phyloP scores from a whole-genome alignment of 2,329 filamentous ascomycete species.

The Beauveria australis region DNA sequence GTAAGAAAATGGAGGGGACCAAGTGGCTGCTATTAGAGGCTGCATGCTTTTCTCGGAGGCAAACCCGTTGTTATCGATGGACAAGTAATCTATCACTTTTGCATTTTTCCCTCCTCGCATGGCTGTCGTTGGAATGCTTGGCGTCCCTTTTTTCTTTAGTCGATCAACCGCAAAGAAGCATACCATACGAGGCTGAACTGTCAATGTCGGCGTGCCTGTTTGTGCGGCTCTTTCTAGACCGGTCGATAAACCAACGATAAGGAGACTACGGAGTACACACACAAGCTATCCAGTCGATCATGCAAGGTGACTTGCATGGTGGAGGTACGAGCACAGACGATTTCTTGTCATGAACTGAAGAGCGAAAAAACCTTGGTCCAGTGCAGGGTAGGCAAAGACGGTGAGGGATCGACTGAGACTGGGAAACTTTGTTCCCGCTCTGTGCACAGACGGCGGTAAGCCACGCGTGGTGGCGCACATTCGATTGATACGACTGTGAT shows the following conservation, averaged over 20 bases:
- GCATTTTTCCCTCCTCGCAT: background rate
- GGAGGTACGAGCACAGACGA: slow-evolving; percentile 1
- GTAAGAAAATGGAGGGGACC: background rate
- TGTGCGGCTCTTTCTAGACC: slow-evolving; percentile 1
- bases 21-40: background rate
- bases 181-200: background rate
- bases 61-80: background rate
- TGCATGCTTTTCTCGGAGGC: background rate
- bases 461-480: background rate
- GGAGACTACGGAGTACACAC: background rate
- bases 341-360: background rate
- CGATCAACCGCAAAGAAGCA: background rate
- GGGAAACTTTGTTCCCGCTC: background rate
- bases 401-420: background rate
- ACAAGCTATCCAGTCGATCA: slow-evolving; percentile 1
- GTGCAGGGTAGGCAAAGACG: slow-evolving; percentile 7
- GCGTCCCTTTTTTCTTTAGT: background rate
- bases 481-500: background rate
- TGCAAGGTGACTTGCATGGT: slow-evolving; percentile 5
- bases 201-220: background rate
- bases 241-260: background rate
- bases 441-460: background rate
- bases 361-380: background rate
- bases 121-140: background rate
- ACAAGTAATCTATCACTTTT: background rate